Percentiles rank a stretch among this genome's conserved stretches.
phyloP scores from a whole-genome alignment of 495 filamentous ascomycete species.

The Penicillium verhagenii region DNA sequence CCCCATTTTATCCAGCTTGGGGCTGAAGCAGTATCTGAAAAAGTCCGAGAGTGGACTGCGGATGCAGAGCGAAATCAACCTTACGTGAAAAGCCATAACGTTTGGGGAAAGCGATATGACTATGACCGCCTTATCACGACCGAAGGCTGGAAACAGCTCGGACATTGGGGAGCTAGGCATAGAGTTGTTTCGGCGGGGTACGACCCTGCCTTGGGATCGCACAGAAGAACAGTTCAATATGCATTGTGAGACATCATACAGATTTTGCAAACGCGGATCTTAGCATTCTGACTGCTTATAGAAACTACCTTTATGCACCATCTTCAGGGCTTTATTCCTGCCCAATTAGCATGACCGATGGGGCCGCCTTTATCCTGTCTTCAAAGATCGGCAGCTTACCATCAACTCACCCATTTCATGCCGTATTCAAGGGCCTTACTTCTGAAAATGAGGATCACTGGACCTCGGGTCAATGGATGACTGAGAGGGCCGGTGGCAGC shows the following conservation, averaged over 20 bases:
- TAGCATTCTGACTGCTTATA: slow-evolving; percentile 30
- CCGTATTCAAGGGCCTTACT: slow-evolving; percentile 49
- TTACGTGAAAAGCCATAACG: slow-evolving; percentile 38
- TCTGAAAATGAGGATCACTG: slow-evolving; percentile 60
- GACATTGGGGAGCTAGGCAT: slow-evolving; percentile 33
- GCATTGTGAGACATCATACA: not conserved
- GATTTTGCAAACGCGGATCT: slow-evolving; percentile 26
- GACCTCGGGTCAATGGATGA: slow-evolving; percentile 88
- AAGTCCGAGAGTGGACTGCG: slow-evolving; percentile 33
- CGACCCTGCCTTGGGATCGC: slow-evolving; percentile 23
- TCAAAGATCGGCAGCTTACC: slow-evolving; percentile 42
- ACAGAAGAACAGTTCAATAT: slow-evolving; percentile 41
- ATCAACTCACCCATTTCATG: slow-evolving; percentile 46
- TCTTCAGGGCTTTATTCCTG: slow-evolving; percentile 64
- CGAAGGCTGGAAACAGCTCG: slow-evolving; percentile 44
- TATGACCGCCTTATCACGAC: slow-evolving; percentile 40
- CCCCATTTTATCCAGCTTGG: slow-evolving; percentile 28
- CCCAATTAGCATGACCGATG: slow-evolving; percentile 70
- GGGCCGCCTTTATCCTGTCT: slow-evolving; percentile 61
- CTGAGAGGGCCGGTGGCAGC: slow-evolving; percentile 71
- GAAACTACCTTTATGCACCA: slow-evolving; percentile 63
- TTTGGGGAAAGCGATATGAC: slow-evolving; percentile 39
- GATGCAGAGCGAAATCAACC: slow-evolving; percentile 39
- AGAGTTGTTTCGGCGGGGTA: slow-evolving; percentile 43
- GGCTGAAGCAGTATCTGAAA: slow-evolving; percentile 33